Base-by-base conservation (phyloP, 1,284 basidiomycete species). In the Cutaneotrichosporon cutaneum region DNA sequence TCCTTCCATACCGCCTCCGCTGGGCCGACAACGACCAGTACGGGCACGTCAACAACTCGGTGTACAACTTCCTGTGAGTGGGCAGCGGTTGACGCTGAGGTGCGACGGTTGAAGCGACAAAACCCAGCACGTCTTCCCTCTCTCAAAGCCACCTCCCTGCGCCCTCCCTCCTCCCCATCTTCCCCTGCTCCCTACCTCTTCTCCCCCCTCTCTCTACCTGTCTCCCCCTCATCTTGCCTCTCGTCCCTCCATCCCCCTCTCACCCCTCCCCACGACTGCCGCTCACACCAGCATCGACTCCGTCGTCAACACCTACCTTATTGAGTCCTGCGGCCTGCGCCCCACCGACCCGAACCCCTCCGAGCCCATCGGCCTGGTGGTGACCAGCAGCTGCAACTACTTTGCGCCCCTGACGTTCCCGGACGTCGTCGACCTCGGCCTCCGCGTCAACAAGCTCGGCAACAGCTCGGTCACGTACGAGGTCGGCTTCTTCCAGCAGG, bases 21-120 rank as follows among this genome's bases (percentile, higher is more conserved):
- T 65, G 64, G 64, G 54, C 64, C 32, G 64, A 65, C 47, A 65
- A 65, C 51, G 64, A 65, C 52, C 60, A 62, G 58, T 65, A 65
- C 33, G 64, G 64, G 4, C 64, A 65, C 36, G 58, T 65, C 6
- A 65, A 65, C 64, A 65, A 65, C 58, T 60, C 58, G 6, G 55
- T 58, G 18, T 65, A 65, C 64, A 65, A 65, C 64, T 62, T 58
- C n/a, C 56, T 65, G 64, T 65, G 32, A 44, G 63, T 33, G 10
- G n/a, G 30, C 30, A 9, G 30, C 30, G 30, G 30, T 9, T 30
- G 30, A 5, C 30, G 9, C 30, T 9, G 30, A n/a, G n/a, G n/a
- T n/a, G n/a, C n/a, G n/a, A n/a, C n/a, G n/a, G n/a, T n/a, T n/a
- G n/a, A n/a, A n/a, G n/a, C n/a, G n/a, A n/a, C n/a, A n/a, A n/a